Evolutionary conservation across 768 basidiomycete species (phyloP), one percentile per base, ranked within the genome.

Genomic region (Suillus variegatus): DNA sequence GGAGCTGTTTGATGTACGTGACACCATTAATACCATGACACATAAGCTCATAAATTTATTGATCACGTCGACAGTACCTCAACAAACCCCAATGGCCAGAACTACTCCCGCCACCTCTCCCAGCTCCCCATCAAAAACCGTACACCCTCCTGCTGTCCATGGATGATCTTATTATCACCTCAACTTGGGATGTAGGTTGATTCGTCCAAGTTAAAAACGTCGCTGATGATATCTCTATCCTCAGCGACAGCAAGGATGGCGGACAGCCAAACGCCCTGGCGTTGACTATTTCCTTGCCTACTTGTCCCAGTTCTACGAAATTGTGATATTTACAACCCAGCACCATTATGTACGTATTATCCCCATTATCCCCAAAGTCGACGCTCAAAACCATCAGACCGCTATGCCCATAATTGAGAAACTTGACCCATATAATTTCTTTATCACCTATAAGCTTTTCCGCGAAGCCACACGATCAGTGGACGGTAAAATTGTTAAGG

Each of bases 241-340:
- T 41, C 66, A 97, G 95, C 88, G 96, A 63, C 87, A 93, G 79
- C 84, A 93, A 71, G 97, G 97, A 61, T 99, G 97, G 97, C 84
- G 94, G 69, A 98, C 97, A 4, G 97, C 96, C 6, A 99, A 99
- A 79, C 88, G 97, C 41, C 97, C 97, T 1, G 97, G 97, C 5
- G 93, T 95, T 18, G 97, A 99, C 74, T 99, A 99, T 79, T 99
- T 99, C 86, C 83, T 99, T 41, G 96, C 88, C 35, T 99, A 99
- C 76, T 86, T 99, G 57, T 94, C 95, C 0, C 97, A 98, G 73
- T 99, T 99, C 81, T 99, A 95, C 75, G 97, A 99, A 81, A 87
- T 99, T 64, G 97, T 99, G 41, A 82, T 99, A 62, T 99, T 99
- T 80, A 99, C 96, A 12, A 85, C 89, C 20, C 94, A 97, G 79